Base-by-base conservation (phyloP, 2,329 filamentous ascomycete genomes). In the Ophiocordyceps camponoti-saundersi region DNA sequence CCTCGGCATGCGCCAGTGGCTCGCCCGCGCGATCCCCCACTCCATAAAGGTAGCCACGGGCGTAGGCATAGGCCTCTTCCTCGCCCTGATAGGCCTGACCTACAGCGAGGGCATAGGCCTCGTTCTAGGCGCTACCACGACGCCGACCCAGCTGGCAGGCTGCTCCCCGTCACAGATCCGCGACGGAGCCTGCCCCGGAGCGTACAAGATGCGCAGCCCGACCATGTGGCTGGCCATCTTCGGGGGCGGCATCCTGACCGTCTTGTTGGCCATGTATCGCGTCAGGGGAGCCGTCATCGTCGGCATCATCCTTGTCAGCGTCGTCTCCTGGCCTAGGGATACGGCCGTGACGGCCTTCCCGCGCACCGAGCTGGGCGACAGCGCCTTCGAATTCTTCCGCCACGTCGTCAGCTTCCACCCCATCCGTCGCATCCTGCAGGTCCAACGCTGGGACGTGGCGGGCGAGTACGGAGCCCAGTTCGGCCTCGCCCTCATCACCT, bases 191-290 rank as follows among this genome's bases (percentile, higher is more conserved):
- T 92, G 85, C 59, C 74, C 75, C 0, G 65, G 68, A 45, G 64
- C 57, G 34, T 68, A 75, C 47, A 88, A 88, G 71, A 90, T 94
- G 85, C 78, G 85, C 50, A 85, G 75, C 56, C 84, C 86, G 1
- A 78, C 81, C 22, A 77, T 93, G 75, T 94, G 87, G 87, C 72
- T 93, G 46, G 87, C 86, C 36, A 88, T 93, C 55, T 92, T 93
- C 69, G 85, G 82, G 54, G 85, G 86, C 42, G 85, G 86, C 50
- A 73, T 93, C 52, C 65, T 93, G 44, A 93, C 86, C 1, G 80
- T 81, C 30, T 66, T 92, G 52, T 67, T 93, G 47, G 84, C 90
- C 80, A 75, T 89, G 69, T 93, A 87, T 62, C 80, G 85, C 20
- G 77, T 93, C 62, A 90, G 90, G 66, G 86, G 86, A 48, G 87